phyloP scores from a whole-genome alignment of 169 alveolate genomes.

The Babesia divergens region DNA sequence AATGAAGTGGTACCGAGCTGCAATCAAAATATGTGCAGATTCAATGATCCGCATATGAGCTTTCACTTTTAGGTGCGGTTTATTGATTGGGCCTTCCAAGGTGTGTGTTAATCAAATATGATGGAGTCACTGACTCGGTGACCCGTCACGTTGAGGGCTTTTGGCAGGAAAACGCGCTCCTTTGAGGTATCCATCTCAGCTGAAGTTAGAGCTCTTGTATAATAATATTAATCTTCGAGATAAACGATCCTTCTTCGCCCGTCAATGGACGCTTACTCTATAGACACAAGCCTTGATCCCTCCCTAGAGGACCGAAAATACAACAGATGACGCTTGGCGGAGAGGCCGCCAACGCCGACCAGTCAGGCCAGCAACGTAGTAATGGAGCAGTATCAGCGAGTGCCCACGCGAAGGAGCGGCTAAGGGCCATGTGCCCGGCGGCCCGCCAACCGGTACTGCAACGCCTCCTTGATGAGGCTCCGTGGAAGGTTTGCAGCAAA shows the following conservation, averaged over 20 bases:
- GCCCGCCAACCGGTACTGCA: slow-evolving; percentile 7
- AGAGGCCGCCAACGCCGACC: not conserved
- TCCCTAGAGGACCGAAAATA: not conserved
- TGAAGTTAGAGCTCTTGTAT: not conserved
- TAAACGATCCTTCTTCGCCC: not conserved
- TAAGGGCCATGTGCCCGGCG: not conserved
- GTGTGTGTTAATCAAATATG: not conserved
- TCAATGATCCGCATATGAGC: no score
- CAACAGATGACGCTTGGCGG: slow-evolving; percentile 21
- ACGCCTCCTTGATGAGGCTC: slow-evolving; percentile 16
- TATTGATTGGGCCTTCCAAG: no score
- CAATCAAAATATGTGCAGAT: no score
- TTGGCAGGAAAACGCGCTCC: not conserved
- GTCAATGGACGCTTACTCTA: not conserved
- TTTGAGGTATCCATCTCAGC: not conserved
- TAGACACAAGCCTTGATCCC: not conserved
- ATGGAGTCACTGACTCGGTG: not conserved
- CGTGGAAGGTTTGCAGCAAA: not conserved
- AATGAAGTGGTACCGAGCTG: not conserved
- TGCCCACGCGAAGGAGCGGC: slow-evolving; percentile 6
- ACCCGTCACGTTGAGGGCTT: not conserved
- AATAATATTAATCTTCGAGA: not conserved
- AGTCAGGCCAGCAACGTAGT: slow-evolving; percentile 8
- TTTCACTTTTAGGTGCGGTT: no score
- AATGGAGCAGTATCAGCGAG: not conserved